Base-by-base conservation (phyloP, 1,139 yeast species). In the Lodderomyces theae region DNA sequence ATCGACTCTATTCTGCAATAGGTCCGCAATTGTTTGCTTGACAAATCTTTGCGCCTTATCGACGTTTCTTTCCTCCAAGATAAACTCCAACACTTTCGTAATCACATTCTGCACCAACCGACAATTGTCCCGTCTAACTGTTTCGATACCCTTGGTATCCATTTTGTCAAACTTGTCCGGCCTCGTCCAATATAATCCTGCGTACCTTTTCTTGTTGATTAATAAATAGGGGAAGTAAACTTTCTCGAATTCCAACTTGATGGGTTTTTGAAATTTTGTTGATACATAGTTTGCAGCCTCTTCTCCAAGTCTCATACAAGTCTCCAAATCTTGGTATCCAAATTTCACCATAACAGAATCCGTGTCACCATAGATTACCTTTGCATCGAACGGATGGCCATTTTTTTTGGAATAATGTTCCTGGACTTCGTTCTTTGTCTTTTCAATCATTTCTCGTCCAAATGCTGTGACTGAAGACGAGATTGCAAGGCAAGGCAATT, bases 291-390 rank as follows among this genome's bases (percentile, higher is more conserved):
- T 86, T 0, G 99, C 99, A 0, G 98, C 98, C 56, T 90, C 96
- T 52, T 88, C 85, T 3, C 98, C 99, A 42, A 89, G 60, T 43
- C 77, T 75, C 98, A 94, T 94, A 52, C 96, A 87, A 24, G 86
- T 84, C 43, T 72, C 80, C 46, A 92, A 62, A 55, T 89, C 96
- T n/a, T 71, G 67, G 31, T 82, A 79, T 1, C 99, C 99, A 66
- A 94, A 94, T 57, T 88, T 89, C 35, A 94, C 97, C 98, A 94
- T 94, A 13, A 94, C 99, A 6, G 98, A 94, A 76, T 94, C 99
- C 0, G 99, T 94, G 65, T 94, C 99, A 69, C 99, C 99, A 60
- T 94, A 94, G 34, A 94, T 85, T 47, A 94, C 98, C 51, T 84
- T 78, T 0, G 97, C 85, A 64, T 94, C 95, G 57, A 76, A 82